Base-by-base conservation (phyloP, 176 grass and related monocot genomes). In the Puccinellia tenuiflora region DNA sequence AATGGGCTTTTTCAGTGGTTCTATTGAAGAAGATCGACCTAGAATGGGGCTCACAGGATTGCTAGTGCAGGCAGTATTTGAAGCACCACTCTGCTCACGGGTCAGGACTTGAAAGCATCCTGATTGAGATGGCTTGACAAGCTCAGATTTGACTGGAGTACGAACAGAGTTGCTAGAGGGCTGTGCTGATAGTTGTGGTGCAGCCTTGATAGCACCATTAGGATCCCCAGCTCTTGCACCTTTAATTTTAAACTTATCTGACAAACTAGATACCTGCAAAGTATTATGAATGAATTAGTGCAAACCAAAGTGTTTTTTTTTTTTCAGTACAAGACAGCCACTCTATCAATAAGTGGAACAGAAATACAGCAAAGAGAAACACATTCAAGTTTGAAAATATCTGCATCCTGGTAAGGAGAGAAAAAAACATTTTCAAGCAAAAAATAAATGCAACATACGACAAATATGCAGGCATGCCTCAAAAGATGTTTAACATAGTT, bases 31-130 rank as follows among this genome's bases (percentile, higher is more conserved):
- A 84, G 84, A 89, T 85, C 64, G 84, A 69, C 72, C 80, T 11
- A 89, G 33, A 80, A 94, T 56, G 86, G 86, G 86, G 35, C 80
- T 88, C 20, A 60, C 34, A 62, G 76, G 86, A 75, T 89, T 91
- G 71, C 64, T 84, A 50, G 57, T 66, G 38, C 70, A 59, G 43
- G 72, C 30, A 31, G 86, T 79, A 79, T 90, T 88, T 80, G 76
- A 85, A 80, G 48, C 38, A 78, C 84, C 89, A 84, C 84, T 94
- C 48, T 86, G 89, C 66, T 94, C 89, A 22, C 89, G 83, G 69
- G 82, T 94, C 63, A 94, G 86, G 22, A 94, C 89, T 85, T 91
- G 92, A 85, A 94, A 71, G 62, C 61, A 89, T 68, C 92, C 89
- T 57, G 81, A 65, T 64, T 82, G 89, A 89, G 86, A 89, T 75